These are phyloP conservation scores for Camelina neglecta DNA, from an alignment of 345 rosid species.

Conservation along the genomic window DNA sequence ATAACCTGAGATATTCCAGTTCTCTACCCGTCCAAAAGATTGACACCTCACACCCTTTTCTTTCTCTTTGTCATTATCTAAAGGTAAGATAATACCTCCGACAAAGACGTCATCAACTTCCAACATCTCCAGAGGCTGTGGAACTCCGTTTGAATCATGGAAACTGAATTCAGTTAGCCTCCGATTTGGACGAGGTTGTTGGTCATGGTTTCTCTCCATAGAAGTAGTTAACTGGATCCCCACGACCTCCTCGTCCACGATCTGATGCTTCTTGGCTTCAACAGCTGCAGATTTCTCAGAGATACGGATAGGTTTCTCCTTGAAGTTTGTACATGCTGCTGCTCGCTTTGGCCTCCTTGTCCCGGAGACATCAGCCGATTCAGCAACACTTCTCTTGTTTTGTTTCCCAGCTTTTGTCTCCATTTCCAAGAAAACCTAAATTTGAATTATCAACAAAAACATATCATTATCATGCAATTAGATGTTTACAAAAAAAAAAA, in stretches of 20 bases:
- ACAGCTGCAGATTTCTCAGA: constrained; percentile 51
- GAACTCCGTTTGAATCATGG: not conserved
- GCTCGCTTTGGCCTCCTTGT: constrained; percentile 76
- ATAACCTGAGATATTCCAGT: too few relatives aligned
- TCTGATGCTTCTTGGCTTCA: constrained; percentile 51
- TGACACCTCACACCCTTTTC: too few relatives aligned
- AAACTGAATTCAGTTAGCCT: constrained; percentile 49
- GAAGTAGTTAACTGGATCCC: too few relatives aligned
- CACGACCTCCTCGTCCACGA: too few relatives aligned
- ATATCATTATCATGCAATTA: not conserved
- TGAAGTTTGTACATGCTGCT: constrained; percentile 74
- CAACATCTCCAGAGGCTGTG: too few relatives aligned
- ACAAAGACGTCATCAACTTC: too few relatives aligned
- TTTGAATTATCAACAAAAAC: not conserved
- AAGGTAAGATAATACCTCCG: too few relatives aligned
- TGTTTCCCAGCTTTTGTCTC: constrained; percentile 25
- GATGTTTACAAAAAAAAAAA: too few relatives aligned
- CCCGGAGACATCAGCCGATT: constrained; percentile 15
- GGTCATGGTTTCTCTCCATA: too few relatives aligned
- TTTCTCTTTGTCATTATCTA: too few relatives aligned
- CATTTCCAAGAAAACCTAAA: constrained; percentile 20
- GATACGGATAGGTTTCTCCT: constrained; percentile 56
- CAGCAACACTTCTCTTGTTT: constrained; percentile 44
- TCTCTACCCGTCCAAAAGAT: too few relatives aligned
- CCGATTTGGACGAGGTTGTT: too few relatives aligned